Base-by-base conservation (phyloP, 2,329 filamentous ascomycete species). In the Thielaviopsis populi region DNA sequence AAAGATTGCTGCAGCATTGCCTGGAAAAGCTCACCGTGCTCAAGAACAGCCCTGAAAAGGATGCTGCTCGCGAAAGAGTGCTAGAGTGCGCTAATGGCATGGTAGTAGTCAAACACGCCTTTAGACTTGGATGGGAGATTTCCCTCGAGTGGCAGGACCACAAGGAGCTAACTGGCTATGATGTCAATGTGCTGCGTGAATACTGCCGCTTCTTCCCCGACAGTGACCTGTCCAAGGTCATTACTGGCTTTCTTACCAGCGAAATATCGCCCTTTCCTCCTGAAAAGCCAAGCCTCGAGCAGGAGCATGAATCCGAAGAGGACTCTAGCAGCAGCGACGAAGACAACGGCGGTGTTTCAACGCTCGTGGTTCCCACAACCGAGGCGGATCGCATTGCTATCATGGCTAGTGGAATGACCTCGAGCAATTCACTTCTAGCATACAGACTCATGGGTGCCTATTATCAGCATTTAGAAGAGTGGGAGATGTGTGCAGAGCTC, bases 21-120 rank as follows among this genome's bases (percentile, higher is more conserved):
- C 87, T 91, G 68, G 91, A 96, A 65, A 81, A 83, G 4, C 79
- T 99, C 0, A 73, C 87, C 8, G 85, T 88, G 33, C 78, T 89
- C 17, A 82, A 86, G 2, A 66, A 79, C 1, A 83, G 85, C 2
- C 72, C 76, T 2, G 77, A 84, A 65, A 97, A 97, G 74, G 71
- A 75, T 0, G 74, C 78, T 19, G 91, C 95, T 72, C 82, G 88
- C 30, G 77, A 83, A 42, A 85, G 87, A 67, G 86, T 96, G 0
- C 75, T 87, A 69, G 86, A 87, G 66, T 77, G 94, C 62, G 91
- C 92, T 0, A 84, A 86, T 67, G 94, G 92, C 67, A 96, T 99
- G 88, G 92, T 99, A 66, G 88, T 96, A 66, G 94, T 99, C 72
- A 91, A 92, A 69, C 91, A 97, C 69, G 89, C 90, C 0, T 96